Evolutionary conservation across 257 asterid species (phyloP).

Genomic region (Penstemon eatonii): DNA sequence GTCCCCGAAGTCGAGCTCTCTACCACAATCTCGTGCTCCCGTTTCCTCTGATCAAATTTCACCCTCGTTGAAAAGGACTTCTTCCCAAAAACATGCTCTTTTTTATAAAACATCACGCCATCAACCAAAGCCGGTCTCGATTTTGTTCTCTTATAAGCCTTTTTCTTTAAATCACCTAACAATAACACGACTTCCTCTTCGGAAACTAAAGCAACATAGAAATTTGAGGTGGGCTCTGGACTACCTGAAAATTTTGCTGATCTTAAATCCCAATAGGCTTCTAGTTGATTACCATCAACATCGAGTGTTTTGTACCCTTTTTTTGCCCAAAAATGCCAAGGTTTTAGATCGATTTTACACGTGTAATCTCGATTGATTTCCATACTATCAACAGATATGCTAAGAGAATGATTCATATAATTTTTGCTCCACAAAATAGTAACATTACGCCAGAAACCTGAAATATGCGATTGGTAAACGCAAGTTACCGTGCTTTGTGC

Average conservation of each 20-base stretch:
- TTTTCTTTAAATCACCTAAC: constrained; percentile 75
- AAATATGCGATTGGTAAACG: constrained; percentile 69
- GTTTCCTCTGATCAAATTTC: constrained; percentile 52
- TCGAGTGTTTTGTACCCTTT: constrained; percentile 70
- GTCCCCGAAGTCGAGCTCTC: constrained; percentile 79
- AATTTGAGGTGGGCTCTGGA: constrained; percentile 74
- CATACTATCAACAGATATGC: constrained; percentile 61
- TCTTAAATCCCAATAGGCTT: constrained; percentile 82
- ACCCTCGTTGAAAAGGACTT: constrained; percentile 83
- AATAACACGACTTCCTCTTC: constrained; percentile 76
- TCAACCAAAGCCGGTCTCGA: constrained; percentile 73
- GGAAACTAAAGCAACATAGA: constrained; percentile 61
- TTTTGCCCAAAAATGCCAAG: constrained; percentile 96
- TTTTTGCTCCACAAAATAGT: constrained; percentile 76
- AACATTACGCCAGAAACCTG: constrained; percentile 82
- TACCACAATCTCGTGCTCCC: constrained; percentile 81
- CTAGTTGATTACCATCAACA: constrained; percentile 74
- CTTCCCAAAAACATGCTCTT: constrained; percentile 79
- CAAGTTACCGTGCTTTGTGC: constrained; percentile 63
- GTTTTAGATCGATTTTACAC: constrained; percentile 86
- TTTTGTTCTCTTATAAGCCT: constrained; percentile 68
- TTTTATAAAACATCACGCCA: constrained; percentile 61
- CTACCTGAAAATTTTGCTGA: constrained; percentile 76
- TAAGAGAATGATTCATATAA: constrained; percentile 56
- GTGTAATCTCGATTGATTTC: constrained; percentile 42